These are phyloP conservation scores for Arthrobotrys sinensis DNA, from an alignment of 2,329 filamentous ascomycete species.

Conservation along the genomic window DNA sequence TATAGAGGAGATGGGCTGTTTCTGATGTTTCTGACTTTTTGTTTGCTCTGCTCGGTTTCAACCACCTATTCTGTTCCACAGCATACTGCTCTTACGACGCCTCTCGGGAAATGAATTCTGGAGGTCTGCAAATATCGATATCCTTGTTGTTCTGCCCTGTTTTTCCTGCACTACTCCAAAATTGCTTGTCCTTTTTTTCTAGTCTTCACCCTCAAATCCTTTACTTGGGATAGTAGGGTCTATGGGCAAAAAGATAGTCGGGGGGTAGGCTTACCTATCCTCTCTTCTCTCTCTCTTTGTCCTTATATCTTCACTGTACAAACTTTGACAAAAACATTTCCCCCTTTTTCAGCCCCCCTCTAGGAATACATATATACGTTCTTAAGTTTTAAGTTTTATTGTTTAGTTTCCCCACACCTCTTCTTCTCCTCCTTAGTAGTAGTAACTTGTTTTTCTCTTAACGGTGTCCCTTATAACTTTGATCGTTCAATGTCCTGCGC, in stretches of 20 bases:
- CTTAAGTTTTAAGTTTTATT: slow-evolving; percentile 55
- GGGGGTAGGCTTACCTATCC: no score
- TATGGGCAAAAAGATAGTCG: not conserved
- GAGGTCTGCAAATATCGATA: slow-evolving; percentile 25
- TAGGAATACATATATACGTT: slow-evolving; percentile 45
- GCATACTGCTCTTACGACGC: slow-evolving; percentile 6
- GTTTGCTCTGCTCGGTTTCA: slow-evolving; percentile 25
- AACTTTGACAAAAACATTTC: slow-evolving; percentile 17
- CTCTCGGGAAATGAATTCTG: slow-evolving; percentile 18
- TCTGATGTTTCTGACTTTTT: slow-evolving; percentile 30
- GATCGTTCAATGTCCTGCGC: not conserved
- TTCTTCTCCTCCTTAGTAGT: not conserved
- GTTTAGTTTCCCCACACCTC: slow-evolving; percentile 18
- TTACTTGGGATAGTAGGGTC: not conserved
- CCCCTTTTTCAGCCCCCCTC: not conserved
- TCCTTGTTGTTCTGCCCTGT: slow-evolving; percentile 2
- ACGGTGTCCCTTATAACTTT: slow-evolving; percentile 17
- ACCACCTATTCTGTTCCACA: slow-evolving; percentile 23
- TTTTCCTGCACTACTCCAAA: slow-evolving; percentile 30
- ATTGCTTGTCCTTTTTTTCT: slow-evolving; percentile 24
- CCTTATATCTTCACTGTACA: slow-evolving; percentile 44
- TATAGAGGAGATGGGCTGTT: slow-evolving; percentile 58
- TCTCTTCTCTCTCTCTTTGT: slow-evolving; percentile 1
- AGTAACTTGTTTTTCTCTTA: not conserved
- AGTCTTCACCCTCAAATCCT: not conserved